phyloP scores from a whole-genome alignment of 768 basidiomycete species.

The Jaapia argillacea region DNA sequence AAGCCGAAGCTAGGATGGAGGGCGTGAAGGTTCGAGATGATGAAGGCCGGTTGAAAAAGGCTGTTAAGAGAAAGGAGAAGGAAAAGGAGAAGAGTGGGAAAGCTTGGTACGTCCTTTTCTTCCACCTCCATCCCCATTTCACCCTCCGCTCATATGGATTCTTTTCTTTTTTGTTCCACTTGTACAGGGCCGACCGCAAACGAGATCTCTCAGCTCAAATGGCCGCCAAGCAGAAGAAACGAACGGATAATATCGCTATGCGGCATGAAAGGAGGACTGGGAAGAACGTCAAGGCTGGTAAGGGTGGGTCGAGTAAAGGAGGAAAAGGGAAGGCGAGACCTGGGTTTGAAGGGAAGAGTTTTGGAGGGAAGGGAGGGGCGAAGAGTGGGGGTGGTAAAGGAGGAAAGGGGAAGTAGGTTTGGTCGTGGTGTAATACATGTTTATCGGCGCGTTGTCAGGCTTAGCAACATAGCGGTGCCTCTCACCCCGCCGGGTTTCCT shows the following conservation, averaged over 20 bases:
- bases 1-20: conserved; percentile 78
- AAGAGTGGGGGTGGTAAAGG: too few relatives aligned
- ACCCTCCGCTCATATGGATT: too few relatives aligned
- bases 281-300: too few relatives aligned
- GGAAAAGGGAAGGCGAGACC: conserved; percentile 59
- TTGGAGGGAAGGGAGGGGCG: too few relatives aligned
- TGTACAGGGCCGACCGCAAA: conserved; percentile 75
- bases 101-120: conserved; percentile 55
- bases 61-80: conserved; percentile 87
- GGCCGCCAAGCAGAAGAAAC: conserved; percentile 85
- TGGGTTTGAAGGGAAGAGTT: conserved; percentile 81
- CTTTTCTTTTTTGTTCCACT: conserved; percentile 3
- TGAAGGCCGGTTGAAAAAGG: conserved; percentile 80
- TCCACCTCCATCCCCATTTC: conserved; percentile 1
- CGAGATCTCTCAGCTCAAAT: conserved; percentile 63
- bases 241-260: conserved; percentile 82
- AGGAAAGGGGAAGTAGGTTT: too few relatives aligned
- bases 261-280: conserved; percentile 69
- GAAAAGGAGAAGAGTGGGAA: conserved; percentile 78
- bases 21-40: conserved; percentile 91
- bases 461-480: too few relatives aligned
- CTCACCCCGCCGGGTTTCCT: too few relatives aligned
- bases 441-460: too few relatives aligned
- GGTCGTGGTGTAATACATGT: too few relatives aligned
- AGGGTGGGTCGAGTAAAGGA: conserved; percentile 33